These are phyloP conservation scores for Gnetum montanum DNA, from an alignment of 75 land plant species.

Conservation along the genomic window DNA sequence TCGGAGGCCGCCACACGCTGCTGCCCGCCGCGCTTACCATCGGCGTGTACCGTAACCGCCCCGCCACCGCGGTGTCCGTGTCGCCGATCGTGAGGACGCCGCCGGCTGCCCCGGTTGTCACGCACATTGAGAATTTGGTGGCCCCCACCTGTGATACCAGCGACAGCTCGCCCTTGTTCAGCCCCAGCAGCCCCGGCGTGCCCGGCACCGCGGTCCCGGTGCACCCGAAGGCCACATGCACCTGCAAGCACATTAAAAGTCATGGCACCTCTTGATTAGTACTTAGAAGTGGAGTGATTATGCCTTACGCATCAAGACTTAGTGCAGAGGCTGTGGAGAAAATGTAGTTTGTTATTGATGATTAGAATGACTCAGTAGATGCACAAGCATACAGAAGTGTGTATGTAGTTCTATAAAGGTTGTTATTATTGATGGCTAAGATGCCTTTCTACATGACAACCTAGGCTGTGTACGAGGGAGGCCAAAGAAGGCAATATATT, in stretches of 20 bases:
- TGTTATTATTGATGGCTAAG: no score
- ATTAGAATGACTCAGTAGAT: no score
- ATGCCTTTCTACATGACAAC: no score
- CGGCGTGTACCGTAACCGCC: slow-evolving; percentile 41
- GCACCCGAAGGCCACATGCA: slow-evolving; percentile 32
- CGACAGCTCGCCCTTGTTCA: slow-evolving; percentile 62
- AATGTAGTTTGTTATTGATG: no score
- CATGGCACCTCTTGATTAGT: no score
- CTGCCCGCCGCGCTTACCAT: slow-evolving; percentile 16
- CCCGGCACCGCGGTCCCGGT: slow-evolving; percentile 14
- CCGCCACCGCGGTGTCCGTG: slow-evolving; percentile 15
- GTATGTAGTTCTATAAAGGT: no score
- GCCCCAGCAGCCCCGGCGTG: slow-evolving; percentile 53
- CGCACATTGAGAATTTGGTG: slow-evolving; percentile 65
- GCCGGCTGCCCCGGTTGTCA: slow-evolving; percentile 15
- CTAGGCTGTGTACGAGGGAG: no score
- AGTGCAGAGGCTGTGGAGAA: slow-evolving; percentile 4
- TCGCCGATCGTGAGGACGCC: slow-evolving; percentile 62
- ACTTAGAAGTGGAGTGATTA: no score
- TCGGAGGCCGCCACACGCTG: slow-evolving; percentile 59
- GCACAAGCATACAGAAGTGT: no score
- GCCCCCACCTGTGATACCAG: slow-evolving; percentile 39
- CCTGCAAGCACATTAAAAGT: no score
- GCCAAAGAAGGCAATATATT: no score
- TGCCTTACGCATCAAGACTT: no score